Conservation (phyloP, 371 early-diverging fungal genomes). For the Mortierella sp. region DNA sequence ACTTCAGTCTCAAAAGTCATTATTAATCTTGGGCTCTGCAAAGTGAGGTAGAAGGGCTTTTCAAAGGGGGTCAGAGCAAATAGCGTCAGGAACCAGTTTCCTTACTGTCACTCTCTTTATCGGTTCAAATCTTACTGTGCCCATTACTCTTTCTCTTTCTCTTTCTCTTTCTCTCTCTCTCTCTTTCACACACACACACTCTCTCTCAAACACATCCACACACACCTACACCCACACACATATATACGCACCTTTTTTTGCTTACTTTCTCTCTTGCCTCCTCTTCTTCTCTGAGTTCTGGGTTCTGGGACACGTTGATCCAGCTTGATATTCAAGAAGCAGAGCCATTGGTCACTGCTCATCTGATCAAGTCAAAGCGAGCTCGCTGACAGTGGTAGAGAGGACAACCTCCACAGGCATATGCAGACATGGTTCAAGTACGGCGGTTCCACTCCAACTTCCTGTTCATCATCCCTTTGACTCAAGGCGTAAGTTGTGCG, state of each 20-base stretch:
- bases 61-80: too few species aligned
- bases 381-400: not conserved
- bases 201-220: too few species aligned
- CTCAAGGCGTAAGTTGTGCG: conserved; percentile 46
- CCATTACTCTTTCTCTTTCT: not conserved
- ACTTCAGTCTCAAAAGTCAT: not conserved
- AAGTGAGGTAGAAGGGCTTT: too few species aligned
- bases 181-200: not conserved
- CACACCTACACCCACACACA: too few species aligned
- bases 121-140: too few species aligned
- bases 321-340: not conserved
- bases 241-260: too few species aligned
- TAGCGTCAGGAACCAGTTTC: not conserved
- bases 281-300: not conserved
- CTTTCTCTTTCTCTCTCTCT: not conserved
- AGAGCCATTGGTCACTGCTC: not conserved
- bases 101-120: not conserved
- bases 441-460: conserved; percentile 52
- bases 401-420: not conserved
- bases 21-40: not conserved
- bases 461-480: conserved; percentile 47
- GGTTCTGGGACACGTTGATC: too few species aligned
- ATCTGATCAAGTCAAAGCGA: not conserved
- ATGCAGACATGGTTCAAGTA: conserved; percentile 31
- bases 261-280: not conserved